A percentile compares a stretch with the other conserved stretches of the same genome.
These are phyloP conservation scores for Pleurostoma richardsiae DNA, from an alignment of 2,329 filamentous ascomycete species.

Conservation along the genomic window DNA sequence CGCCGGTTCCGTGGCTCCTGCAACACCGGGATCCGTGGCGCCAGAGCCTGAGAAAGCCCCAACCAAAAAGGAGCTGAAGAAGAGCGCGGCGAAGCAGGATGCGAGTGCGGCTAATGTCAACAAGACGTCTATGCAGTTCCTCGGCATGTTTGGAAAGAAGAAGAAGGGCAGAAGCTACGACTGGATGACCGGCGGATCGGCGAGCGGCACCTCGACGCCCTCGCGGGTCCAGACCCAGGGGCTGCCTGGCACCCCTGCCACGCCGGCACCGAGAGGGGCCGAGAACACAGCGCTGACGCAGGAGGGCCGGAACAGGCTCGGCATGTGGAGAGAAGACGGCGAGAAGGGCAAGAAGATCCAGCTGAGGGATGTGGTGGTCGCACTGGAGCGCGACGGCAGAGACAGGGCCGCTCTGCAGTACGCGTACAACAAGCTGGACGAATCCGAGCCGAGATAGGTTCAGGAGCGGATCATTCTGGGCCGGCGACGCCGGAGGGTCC, in stretches of 20 bases:
- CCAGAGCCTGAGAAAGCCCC: constrained; percentile 64
- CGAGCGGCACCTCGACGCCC: constrained; percentile 49
- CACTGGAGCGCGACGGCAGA: constrained; percentile 72
- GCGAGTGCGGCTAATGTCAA: constrained; percentile 80
- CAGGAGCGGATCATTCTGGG: not conserved
- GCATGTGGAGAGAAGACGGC: constrained; percentile 73
- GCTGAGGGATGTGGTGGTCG: constrained; percentile 74
- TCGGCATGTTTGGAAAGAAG: constrained; percentile 54
- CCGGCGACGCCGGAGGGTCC: not conserved
- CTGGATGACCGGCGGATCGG: constrained; percentile 63
- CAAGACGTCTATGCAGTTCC: constrained; percentile 66
- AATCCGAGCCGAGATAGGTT: constrained; percentile 34
- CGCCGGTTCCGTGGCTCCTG: constrained; percentile 51
- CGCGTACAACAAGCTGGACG: constrained; percentile 49
- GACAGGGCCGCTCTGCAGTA: constrained; percentile 59
- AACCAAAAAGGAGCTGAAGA: constrained; percentile 82
- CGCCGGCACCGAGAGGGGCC: constrained; percentile 14
- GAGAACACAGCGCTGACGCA: constrained; percentile 43
- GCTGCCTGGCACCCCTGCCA: constrained; percentile 20
- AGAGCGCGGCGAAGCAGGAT: constrained; percentile 69
- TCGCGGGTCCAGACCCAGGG: constrained; percentile 23
- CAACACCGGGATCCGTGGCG: constrained; percentile 57
- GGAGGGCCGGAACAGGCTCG: constrained; percentile 58
- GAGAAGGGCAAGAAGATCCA: constrained; percentile 76
- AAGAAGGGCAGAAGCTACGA: constrained; percentile 64